A percentile compares a stretch with the other conserved stretches of the same genome.
Evolutionary conservation across 257 asterid species (phyloP).

Genomic region (Nicotiana paniculata): DNA sequence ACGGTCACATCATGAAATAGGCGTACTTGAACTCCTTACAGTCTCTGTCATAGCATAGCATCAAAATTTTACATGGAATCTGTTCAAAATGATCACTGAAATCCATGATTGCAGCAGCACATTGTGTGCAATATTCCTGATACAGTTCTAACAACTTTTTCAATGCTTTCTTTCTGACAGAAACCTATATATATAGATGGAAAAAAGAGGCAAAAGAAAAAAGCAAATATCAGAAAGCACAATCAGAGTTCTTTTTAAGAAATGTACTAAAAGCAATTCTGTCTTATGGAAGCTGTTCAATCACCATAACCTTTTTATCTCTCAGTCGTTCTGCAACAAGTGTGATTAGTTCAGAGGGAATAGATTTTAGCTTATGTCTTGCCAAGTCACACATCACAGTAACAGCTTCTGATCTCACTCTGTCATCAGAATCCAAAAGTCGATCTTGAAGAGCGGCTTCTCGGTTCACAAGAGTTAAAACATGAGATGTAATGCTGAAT

Average conservation of each 20-base stretch:
- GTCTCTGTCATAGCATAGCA: conserved; percentile 79
- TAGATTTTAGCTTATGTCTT: conserved; percentile 32
- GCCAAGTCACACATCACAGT: conserved; percentile 62
- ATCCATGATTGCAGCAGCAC: conserved; percentile 30
- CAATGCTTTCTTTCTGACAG: conserved; percentile 66
- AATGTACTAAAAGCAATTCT: background rate
- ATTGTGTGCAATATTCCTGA: conserved; percentile 62
- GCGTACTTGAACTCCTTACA: conserved; percentile 78
- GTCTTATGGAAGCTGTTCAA: conserved; percentile 15
- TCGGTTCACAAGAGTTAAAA: conserved; percentile 19
- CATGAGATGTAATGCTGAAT: conserved; percentile 5
- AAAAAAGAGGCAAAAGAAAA: conserved; percentile 11
- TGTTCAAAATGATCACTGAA: conserved; percentile 56
- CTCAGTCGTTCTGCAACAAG: conserved; percentile 69
- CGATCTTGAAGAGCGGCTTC: conserved; percentile 72
- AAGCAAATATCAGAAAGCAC: background rate
- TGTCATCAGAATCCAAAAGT: conserved; percentile 73
- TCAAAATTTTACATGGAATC: conserved; percentile 71
- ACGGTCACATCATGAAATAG: conserved; percentile 5
- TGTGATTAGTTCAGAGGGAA: conserved; percentile 47
- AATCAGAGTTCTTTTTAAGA: background rate
- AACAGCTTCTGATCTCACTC: conserved; percentile 77
- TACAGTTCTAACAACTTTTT: conserved; percentile 72
- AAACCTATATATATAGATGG: conserved; percentile 32
- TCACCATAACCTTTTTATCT: conserved; percentile 69